Conservation (phyloP, 78 protist species). For the Dictyostelium firmibasis region DNA sequence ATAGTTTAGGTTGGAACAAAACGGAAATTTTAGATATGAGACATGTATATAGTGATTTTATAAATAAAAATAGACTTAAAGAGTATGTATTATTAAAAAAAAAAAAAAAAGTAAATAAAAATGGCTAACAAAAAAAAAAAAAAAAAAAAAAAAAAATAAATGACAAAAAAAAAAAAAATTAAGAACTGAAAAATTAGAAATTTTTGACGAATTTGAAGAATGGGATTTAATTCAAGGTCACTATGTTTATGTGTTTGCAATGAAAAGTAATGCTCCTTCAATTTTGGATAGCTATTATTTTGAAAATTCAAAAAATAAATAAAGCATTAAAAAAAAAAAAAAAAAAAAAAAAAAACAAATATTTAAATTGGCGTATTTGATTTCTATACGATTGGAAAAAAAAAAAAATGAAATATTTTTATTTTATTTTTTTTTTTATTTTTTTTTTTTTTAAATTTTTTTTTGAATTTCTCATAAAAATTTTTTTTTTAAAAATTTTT, state of each 20-base stretch:
- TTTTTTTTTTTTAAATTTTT: not conserved
- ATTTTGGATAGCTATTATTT: constrained; percentile 10
- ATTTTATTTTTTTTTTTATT: not conserved
- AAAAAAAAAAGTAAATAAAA: not conserved
- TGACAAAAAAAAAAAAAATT: not conserved
- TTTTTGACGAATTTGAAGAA: constrained; percentile 83
- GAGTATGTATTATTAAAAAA: constrained; percentile 13
- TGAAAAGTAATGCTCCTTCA: constrained; percentile 7
- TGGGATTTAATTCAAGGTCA: constrained; percentile 77
- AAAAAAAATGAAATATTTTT: not conserved
- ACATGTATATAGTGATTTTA: constrained; percentile 67
- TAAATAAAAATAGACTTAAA: constrained; percentile 38
- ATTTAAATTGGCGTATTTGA: not conserved
- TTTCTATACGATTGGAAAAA: too few relatives aligned
- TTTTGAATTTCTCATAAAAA: not conserved
- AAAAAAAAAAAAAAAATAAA: not conserved
- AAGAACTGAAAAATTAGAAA: constrained; percentile 67
- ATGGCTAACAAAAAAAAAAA: not conserved
- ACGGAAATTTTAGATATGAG: constrained; percentile 62
- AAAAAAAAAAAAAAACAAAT: not conserved
- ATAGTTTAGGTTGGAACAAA: constrained; percentile 49
- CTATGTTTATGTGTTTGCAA: constrained; percentile 76
- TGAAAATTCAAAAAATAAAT: not conserved
- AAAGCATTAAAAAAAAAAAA: not conserved
- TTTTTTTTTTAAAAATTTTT: not conserved